phyloP scores from a whole-genome alignment of 1,284 basidiomycete species.

The Apiotrichum gamsii region DNA sequence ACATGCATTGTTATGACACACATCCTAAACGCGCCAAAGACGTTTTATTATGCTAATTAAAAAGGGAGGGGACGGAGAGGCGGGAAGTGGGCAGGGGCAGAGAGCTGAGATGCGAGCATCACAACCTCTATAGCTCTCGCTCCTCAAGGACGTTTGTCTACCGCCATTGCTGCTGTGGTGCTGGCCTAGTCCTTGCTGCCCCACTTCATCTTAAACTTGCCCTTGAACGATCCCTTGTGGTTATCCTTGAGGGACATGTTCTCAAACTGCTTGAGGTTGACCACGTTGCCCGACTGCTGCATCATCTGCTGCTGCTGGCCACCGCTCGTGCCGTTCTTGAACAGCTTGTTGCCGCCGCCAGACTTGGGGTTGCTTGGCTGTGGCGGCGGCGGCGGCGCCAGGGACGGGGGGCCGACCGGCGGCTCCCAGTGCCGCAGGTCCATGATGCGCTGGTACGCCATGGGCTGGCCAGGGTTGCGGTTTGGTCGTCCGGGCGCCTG shows the following conservation, averaged over 20 bases:
- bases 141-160: not conserved
- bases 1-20: conserved; percentile 5
- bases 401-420: conserved; percentile 42
- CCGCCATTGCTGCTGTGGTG: not conserved
- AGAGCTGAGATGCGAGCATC: too few relatives aligned
- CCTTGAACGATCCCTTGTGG: conserved; percentile 52
- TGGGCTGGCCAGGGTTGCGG: conserved; percentile 61
- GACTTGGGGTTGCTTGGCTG: conserved; percentile 25
- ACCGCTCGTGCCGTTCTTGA: conserved; percentile 11
- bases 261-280: conserved; percentile 19
- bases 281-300: conserved; percentile 9
- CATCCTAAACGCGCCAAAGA: not conserved
- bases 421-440: conserved; percentile 45
- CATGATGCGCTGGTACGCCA: conserved; percentile 56
- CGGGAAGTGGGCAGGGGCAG: not conserved
- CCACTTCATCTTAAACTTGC: conserved; percentile 57
- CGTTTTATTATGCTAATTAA: not conserved
- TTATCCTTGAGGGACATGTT: conserved; percentile 10
- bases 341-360: too few relatives aligned
- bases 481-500: conserved; percentile 45
- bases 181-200: conserved; percentile 10
- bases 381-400: conserved; percentile 32
- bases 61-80: not conserved
- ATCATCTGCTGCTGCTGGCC: conserved; percentile 16
- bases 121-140: not conserved